Conservation (phyloP, 768 basidiomycete genomes). For the Collybiopsis confluens region DNA sequence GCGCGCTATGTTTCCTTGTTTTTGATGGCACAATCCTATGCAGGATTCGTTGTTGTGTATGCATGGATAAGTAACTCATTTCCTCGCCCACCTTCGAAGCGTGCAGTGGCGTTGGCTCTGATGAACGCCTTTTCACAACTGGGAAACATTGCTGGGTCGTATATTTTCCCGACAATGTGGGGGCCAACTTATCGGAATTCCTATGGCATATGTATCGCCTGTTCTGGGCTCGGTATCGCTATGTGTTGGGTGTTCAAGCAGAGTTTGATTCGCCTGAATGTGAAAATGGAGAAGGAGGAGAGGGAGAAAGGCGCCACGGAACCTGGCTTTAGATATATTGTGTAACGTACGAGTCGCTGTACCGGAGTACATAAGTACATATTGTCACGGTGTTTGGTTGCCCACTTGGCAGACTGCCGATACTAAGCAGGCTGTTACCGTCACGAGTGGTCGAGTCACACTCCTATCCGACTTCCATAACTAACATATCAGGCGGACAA, state of each 20-base stretch:
- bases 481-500: too few relatives aligned
- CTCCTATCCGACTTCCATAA: too few relatives aligned
- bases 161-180: constrained; percentile 64
- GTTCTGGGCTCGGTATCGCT: constrained; percentile 44
- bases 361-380: too few relatives aligned
- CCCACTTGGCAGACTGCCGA: too few relatives aligned
- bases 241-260: constrained; percentile 49
- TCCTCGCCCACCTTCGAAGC: constrained; percentile 75
- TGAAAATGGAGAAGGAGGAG: constrained; percentile 28
- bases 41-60: constrained; percentile 61
- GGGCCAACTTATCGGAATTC: constrained; percentile 60
- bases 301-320: constrained; percentile 35
- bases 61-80: constrained; percentile 51
- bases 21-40: constrained; percentile 74
- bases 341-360: too few relatives aligned
- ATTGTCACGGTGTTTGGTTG: too few relatives aligned
- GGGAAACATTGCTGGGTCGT: constrained; percentile 82
- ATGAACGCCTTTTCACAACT: constrained; percentile 80
- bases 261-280: constrained; percentile 37
- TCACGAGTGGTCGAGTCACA: too few relatives aligned
- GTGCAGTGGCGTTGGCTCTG: constrained; percentile 76
- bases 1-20: constrained; percentile 75
- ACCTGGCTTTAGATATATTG: constrained; percentile 48
- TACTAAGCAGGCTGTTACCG: too few relatives aligned
- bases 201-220: constrained; percentile 56